phyloP scores from a whole-genome alignment of 371 early-diverging fungal species.

The Zancudomyces culisetae region DNA sequence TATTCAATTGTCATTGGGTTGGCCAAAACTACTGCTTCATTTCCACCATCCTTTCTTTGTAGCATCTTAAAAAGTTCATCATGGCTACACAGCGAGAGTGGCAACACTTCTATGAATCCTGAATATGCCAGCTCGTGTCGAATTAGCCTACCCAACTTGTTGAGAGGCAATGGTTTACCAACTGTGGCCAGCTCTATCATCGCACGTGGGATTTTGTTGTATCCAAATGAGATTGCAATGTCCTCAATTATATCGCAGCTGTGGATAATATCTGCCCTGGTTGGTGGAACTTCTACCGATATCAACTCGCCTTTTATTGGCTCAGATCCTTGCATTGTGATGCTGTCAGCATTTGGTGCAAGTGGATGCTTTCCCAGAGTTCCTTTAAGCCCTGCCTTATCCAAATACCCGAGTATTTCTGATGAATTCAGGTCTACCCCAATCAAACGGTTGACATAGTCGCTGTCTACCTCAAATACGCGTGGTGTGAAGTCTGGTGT shows the following conservation, averaged over 20 bases:
- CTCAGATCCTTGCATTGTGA: slow-evolving; percentile 20
- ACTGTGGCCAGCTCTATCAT: slow-evolving; percentile 68
- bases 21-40: slow-evolving; percentile 69
- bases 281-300: slow-evolving; percentile 71
- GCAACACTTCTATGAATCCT: slow-evolving; percentile 93
- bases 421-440: slow-evolving; percentile 48
- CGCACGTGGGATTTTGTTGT: slow-evolving; percentile 79
- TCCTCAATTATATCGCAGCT: slow-evolving; percentile 98
- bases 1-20: slow-evolving; percentile 95
- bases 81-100: slow-evolving; percentile 92
- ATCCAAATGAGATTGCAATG: slow-evolving; percentile 98
- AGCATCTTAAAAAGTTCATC: slow-evolving; percentile 87
- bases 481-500: slow-evolving; percentile 60
- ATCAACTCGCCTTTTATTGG: slow-evolving; percentile 25
- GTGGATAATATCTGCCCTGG: slow-evolving; percentile 94
- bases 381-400: slow-evolving; percentile 57
- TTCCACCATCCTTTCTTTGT: slow-evolving; percentile 51
- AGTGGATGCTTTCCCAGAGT: slow-evolving; percentile 6
- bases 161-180: slow-evolving; percentile 77
- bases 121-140: slow-evolving; percentile 79
- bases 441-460: slow-evolving; percentile 73
- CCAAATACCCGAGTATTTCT: slow-evolving; percentile 58
- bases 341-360: slow-evolving; percentile 18
- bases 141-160: slow-evolving; percentile 82
- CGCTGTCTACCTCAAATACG: slow-evolving; percentile 44